Percentiles rank a stretch among this genome's conserved stretches.
These are phyloP conservation scores for Metschnikowia reukaufii DNA, from an alignment of 805 yeast genomes.

Conservation along the genomic window DNA sequence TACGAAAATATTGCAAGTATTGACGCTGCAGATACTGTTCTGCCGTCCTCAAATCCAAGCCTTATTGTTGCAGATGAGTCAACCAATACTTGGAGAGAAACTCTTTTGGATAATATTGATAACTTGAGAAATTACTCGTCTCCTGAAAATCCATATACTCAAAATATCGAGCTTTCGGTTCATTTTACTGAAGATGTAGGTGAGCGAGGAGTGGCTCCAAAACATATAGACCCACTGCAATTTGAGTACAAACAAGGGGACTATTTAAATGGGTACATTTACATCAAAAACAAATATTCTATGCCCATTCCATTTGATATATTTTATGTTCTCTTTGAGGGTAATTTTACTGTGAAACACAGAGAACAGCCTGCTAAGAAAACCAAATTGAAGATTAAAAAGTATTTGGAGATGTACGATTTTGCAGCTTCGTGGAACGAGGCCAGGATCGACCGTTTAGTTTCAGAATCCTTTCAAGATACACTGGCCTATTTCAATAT, in stretches of 20 bases:
- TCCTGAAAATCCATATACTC: conserved; percentile 28
- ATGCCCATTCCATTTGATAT: conserved; percentile 56
- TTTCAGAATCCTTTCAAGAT: conserved; percentile 23
- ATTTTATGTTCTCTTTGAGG: conserved; percentile 60
- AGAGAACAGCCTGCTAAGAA: conserved; percentile 14
- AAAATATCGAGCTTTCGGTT: conserved; percentile 27
- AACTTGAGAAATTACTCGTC: conserved; percentile 33
- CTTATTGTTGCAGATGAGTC: conserved; percentile 37
- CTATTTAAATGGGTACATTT: conserved; percentile 54
- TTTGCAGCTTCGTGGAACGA: conserved; percentile 51
- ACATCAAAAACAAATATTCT: conserved; percentile 39
- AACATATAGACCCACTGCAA: conserved; percentile 28
- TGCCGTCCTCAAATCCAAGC: conserved; percentile 6
- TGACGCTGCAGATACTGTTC: background rate
- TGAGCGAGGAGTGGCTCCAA: conserved; percentile 27
- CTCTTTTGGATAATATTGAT: conserved; percentile 39
- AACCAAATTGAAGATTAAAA: conserved; percentile 26
- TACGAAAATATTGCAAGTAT: background rate
- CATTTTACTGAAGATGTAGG: conserved; percentile 39
- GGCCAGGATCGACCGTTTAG: conserved; percentile 33
- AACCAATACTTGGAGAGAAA: conserved; percentile 35
- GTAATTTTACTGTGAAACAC: conserved; percentile 33
- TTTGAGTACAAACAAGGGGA: conserved; percentile 69
- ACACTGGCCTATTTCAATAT: conserved; percentile 18
- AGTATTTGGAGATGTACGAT: conserved; percentile 42